Conservation (phyloP, 345 rosid species). For the Eucalyptus urophylla region DNA sequence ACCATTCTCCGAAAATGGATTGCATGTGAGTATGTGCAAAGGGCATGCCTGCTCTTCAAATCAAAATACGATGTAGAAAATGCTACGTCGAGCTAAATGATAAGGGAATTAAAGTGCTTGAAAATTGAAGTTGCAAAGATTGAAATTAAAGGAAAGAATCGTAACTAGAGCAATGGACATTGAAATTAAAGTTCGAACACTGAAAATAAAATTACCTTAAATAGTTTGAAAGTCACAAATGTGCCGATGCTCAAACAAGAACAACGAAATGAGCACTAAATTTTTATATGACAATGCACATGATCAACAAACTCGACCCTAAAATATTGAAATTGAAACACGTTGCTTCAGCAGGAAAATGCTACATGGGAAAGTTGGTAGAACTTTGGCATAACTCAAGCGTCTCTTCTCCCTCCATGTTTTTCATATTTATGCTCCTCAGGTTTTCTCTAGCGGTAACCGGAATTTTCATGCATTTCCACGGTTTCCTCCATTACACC, state of each 20-base stretch:
- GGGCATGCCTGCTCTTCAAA: fast-evolving
- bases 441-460: not conserved
- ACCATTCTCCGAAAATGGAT: fast-evolving
- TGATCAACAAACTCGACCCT: not conserved
- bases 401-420: not conserved
- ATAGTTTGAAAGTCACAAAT: not conserved
- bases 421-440: not conserved
- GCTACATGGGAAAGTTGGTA: not conserved
- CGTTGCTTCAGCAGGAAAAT: not conserved
- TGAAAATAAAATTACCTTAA: too few species aligned
- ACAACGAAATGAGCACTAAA: not conserved
- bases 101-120: not conserved
- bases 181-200: not conserved
- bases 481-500: too few species aligned
- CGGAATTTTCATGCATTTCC: too few species aligned
- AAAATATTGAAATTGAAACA: not conserved
- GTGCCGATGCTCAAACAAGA: fast-evolving
- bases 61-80: not conserved
- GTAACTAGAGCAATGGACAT: fast-evolving
- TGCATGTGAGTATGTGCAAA: not conserved
- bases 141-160: too few species aligned
- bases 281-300: not conserved
- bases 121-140: not conserved
- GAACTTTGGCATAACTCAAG: not conserved
- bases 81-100: not conserved